phyloP scores from a whole-genome alignment of 2,329 filamentous ascomycete genomes.

The Aureobasidium sp. region DNA sequence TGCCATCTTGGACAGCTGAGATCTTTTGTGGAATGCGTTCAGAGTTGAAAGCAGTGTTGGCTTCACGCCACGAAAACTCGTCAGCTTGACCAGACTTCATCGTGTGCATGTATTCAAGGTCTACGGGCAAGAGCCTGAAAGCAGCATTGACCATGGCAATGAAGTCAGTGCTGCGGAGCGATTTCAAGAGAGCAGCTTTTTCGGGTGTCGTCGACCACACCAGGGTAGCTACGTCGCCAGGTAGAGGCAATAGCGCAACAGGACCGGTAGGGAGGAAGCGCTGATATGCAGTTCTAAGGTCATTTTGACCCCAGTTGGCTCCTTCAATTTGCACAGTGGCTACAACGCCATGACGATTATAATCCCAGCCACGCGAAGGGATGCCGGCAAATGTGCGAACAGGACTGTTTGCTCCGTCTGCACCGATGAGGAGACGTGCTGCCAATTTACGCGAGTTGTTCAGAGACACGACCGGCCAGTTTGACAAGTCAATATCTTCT shows the following conservation, averaged over 20 bases:
- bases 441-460: conserved; percentile 58
- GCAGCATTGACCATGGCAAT: conserved; percentile 86
- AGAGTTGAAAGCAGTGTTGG: conserved; percentile 52
- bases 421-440: conserved; percentile 80
- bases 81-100: conserved; percentile 47
- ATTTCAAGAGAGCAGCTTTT: conserved; percentile 72
- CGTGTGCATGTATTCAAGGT: conserved; percentile 76
- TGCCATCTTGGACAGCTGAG: conserved; percentile 66
- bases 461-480: conserved; percentile 80
- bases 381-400: conserved; percentile 87
- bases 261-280: conserved; percentile 90
- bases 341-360: conserved; percentile 81
- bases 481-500: conserved; percentile 62
- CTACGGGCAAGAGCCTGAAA: conserved; percentile 72
- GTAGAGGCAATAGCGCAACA: conserved; percentile 83
- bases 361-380: conserved; percentile 84
- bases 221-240: conserved; percentile 72
- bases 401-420: conserved; percentile 90
- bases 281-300: conserved; percentile 69
- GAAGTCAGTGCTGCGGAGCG: conserved; percentile 65
- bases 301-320: conserved; percentile 31
- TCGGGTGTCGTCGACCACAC: conserved; percentile 91
- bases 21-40: conserved; percentile 56
- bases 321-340: conserved; percentile 72
- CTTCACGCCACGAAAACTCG: conserved; percentile 78